Evolutionary conservation across 2,329 filamentous ascomycete species (phyloP).

Genomic region (Penicillium sp.): DNA sequence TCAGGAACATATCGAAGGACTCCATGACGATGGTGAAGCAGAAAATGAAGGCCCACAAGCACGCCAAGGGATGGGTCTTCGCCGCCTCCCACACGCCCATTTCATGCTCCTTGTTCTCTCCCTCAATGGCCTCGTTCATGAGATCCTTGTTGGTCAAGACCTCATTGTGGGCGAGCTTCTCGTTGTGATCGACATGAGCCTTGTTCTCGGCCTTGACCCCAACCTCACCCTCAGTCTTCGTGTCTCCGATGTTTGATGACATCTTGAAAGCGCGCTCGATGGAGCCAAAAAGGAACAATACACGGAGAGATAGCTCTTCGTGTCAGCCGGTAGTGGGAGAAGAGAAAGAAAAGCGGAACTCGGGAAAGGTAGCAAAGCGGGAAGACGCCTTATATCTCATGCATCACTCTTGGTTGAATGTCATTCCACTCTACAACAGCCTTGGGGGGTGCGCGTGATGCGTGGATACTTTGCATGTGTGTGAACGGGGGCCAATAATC

Average conservation of each 20-base stretch:
- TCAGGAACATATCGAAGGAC: slow-evolving; percentile 53
- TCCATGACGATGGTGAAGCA: slow-evolving; percentile 57
- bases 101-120: slow-evolving; percentile 49
- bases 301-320: background rate
- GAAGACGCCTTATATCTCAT: background rate
- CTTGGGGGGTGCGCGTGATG: background rate
- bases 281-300: too few species aligned
- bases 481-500: background rate
- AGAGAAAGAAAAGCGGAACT: background rate
- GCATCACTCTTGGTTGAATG: background rate
- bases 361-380: background rate
- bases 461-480: background rate
- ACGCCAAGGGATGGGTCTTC: slow-evolving; percentile 48
- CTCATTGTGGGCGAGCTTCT: background rate
- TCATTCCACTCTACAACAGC: background rate
- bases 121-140: slow-evolving; percentile 45
- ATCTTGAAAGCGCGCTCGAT: background rate
- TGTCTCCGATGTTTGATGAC: background rate
- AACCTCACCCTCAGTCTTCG: background rate
- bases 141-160: slow-evolving; percentile 25
- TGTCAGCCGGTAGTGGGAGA: background rate
- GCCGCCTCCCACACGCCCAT: slow-evolving; percentile 44
- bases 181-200: background rate
- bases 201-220: background rate
- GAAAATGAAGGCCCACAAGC: slow-evolving; percentile 53